phyloP scores from a whole-genome alignment of 2,329 filamentous ascomycete species.

The Calonectria pseudoturangicola region DNA sequence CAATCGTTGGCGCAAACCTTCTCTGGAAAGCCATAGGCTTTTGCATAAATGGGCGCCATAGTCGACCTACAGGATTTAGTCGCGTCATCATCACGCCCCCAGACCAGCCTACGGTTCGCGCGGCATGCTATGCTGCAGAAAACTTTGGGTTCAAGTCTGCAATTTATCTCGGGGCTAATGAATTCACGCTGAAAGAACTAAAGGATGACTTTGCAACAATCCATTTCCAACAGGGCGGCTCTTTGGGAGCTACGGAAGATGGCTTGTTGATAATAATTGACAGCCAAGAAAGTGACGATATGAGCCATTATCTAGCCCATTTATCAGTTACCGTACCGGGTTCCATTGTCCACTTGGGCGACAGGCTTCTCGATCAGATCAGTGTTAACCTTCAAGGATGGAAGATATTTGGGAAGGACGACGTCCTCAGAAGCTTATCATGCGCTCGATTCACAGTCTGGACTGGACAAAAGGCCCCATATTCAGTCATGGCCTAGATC shows the following conservation, averaged over 20 bases:
- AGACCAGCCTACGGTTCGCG: neutral
- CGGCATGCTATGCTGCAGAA: neutral
- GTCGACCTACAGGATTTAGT: neutral
- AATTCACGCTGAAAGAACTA: neutral
- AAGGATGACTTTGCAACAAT: neutral
- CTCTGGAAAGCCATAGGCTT: neutral
- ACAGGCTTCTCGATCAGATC: neutral
- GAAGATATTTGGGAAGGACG: neutral
- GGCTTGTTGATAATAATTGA: neutral
- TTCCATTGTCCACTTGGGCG: neutral
- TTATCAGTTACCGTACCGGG: neutral
- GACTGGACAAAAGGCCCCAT: neutral
- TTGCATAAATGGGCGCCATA: neutral
- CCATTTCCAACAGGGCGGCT: neutral
- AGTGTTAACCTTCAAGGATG: neutral
- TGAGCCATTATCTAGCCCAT: neutral
- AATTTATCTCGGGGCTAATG: neutral
- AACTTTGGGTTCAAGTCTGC: neutral
- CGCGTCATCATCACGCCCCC: neutral
- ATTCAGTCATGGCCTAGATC: slow-evolving; percentile 1
- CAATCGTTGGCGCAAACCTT: neutral
- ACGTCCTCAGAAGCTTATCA: neutral
- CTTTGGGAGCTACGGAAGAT: neutral
- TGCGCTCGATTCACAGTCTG: neutral
- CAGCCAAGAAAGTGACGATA: neutral